Evolutionary conservation across 805 yeast genomes (phyloP), one percentile per base, ranked within the genome.

Genomic region (Cyberlindnera samutprakarnensis): DNA sequence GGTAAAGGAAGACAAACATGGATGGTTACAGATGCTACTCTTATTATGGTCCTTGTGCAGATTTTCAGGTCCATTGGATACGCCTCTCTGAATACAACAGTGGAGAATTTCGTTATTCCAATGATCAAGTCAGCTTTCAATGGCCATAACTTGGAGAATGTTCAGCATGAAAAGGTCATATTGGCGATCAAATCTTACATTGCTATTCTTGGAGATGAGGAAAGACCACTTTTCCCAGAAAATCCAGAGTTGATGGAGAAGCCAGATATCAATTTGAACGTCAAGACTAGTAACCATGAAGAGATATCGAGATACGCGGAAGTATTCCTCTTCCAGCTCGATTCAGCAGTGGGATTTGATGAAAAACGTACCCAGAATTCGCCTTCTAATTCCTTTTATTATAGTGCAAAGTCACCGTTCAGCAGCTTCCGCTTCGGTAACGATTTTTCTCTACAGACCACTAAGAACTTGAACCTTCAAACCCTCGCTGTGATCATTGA

Each of bases 61-160:
- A 64, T 83, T 12, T 61, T 87, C n/a, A 69, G 95, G 13, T 72
- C 82, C 2, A 70, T 83, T 25, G 95, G 95, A 0, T 81, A 66
- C 44, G 76, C 82, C 15, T 86, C 86, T 41, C 71, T 82, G 37
- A 87, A 80, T 47, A 81, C 81, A 47, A 72, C 84, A 0, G 59
- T 90, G 42, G 96, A 88, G 44, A 82, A 80, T 44, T 75, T 83
- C 4, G 57, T 92, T 10, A 59, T 81, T 25, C 90, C 87, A 10
- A 54, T 90, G 29, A 61, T 90, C 37, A 74, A 70, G 35, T 54
- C 65, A 2, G 68, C 81, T 6, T 78, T 77, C 46, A 75, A 70
- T 46, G 79, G 81, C 0, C 38, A 60, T 2, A 58, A 62, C 2
- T 49, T 80, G 25, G 96, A 90, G 30, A 68, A 64, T 27, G 47